Evolutionary conservation across 345 rosid genomes (phyloP).

Genomic region (Hirschfeldia incana): DNA sequence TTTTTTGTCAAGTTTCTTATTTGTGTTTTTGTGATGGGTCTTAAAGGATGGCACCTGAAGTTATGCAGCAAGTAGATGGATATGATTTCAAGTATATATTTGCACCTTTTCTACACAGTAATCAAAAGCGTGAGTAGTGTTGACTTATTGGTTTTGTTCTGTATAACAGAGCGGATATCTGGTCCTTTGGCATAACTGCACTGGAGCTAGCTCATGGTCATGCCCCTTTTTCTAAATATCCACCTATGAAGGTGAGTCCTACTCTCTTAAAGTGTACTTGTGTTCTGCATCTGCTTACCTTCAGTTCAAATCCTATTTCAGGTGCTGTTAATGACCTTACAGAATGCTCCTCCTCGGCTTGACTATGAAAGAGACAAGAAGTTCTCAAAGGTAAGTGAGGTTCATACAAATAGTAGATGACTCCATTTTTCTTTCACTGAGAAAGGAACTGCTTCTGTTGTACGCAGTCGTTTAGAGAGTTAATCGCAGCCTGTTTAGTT

Average conservation of each 20-base stretch:
- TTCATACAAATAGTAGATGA: too few relatives aligned
- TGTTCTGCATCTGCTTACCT: neutral
- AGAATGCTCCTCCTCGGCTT: slow-evolving; percentile 92
- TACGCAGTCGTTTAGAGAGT: slow-evolving; percentile 73
- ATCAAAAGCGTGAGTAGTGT: neutral
- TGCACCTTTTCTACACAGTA: neutral
- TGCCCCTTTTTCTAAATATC: slow-evolving; percentile 90
- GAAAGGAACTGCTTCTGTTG: slow-evolving; percentile 2
- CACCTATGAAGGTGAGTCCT: slow-evolving; percentile 74
- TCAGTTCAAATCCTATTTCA: slow-evolving; percentile 20
- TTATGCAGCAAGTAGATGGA: slow-evolving; percentile 89
- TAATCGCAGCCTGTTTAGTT: slow-evolving; percentile 87
- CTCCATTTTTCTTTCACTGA: too few relatives aligned
- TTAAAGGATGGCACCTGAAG: slow-evolving; percentile 96
- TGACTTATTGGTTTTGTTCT: neutral
- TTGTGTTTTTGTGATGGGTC: neutral
- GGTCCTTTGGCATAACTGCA: slow-evolving; percentile 94
- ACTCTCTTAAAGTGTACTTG: neutral
- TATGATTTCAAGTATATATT: slow-evolving; percentile 83
- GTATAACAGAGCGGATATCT: slow-evolving; percentile 75
- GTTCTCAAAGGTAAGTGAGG: slow-evolving; percentile 70
- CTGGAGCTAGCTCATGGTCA: slow-evolving; percentile 96
- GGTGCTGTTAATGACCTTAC: slow-evolving; percentile 88
- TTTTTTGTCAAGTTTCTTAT: neutral
- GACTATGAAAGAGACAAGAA: slow-evolving; percentile 84